phyloP scores from a whole-genome alignment of 371 early-diverging fungal genomes.

The Blastocladiella emersonii region DNA sequence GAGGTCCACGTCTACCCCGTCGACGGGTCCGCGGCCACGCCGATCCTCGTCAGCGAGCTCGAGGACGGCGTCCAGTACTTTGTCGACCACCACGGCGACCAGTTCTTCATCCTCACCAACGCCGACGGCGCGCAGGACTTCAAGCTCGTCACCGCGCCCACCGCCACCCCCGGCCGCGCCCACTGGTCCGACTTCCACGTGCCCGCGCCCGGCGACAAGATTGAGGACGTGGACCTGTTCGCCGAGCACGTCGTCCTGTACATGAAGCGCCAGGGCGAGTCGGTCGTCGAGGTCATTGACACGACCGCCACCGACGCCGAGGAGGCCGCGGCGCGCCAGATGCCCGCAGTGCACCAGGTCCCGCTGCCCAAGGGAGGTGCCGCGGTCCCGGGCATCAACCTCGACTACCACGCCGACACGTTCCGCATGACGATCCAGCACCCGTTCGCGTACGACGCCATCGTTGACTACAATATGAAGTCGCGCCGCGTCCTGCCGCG shows the following conservation, averaged over 20 bases:
- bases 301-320: conserved; percentile 24
- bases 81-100: conserved; percentile 54
- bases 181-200: conserved; percentile 49
- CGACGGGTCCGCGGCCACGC: conserved; percentile 14
- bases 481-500: conserved; percentile 26
- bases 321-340: conserved; percentile 40
- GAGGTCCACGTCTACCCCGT: conserved; percentile 45
- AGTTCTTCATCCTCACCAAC: conserved; percentile 60
- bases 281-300: conserved; percentile 17
- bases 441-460: conserved; percentile 52
- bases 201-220: conserved; percentile 43
- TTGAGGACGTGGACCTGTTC: conserved; percentile 74
- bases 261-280: conserved; percentile 39
- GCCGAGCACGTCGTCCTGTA: conserved; percentile 44
- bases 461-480: conserved; percentile 53
- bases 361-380: background rate
- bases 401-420: conserved; percentile 47
- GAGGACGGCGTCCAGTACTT: conserved; percentile 51
- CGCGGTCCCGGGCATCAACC: conserved; percentile 26
- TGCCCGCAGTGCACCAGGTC: conserved; percentile 15
- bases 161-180: conserved; percentile 17
- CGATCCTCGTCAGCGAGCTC: conserved; percentile 41
- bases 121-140: conserved; percentile 43
- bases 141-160: conserved; percentile 38
- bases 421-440: conserved; percentile 51